Conservation (phyloP, 139 green algal genomes). For the Picochlorum costavermella region DNA sequence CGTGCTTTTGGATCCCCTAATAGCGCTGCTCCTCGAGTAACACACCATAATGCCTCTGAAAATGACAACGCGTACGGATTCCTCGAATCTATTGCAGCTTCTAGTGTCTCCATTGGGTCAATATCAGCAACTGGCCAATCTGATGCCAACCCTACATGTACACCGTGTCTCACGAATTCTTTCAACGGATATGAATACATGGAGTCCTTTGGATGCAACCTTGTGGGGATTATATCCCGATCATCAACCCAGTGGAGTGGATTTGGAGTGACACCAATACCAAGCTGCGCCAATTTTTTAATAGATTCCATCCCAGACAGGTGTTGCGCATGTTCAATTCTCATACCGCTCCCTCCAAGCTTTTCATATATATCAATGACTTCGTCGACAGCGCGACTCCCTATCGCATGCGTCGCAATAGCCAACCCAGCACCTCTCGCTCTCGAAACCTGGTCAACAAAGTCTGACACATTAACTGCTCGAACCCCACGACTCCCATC, state of each 20-base stretch:
- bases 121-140: slow-evolving; percentile 64
- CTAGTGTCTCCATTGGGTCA: slow-evolving; percentile 25
- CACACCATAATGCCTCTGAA: not conserved
- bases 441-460: slow-evolving; percentile 9
- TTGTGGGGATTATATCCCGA: slow-evolving; percentile 26
- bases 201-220: slow-evolving; percentile 32
- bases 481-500: slow-evolving; percentile 6
- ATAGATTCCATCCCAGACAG: slow-evolving; percentile 20
- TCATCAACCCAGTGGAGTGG: slow-evolving; percentile 59
- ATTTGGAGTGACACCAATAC: slow-evolving; percentile 42
- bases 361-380: slow-evolving; percentile 28
- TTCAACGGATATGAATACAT: slow-evolving; percentile 31
- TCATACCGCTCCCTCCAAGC: slow-evolving; percentile 1
- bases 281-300: slow-evolving; percentile 14
- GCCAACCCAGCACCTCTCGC: slow-evolving; percentile 21
- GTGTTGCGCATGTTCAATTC: slow-evolving; percentile 56
- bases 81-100: not conserved
- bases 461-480: slow-evolving; percentile 7
- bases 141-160: slow-evolving; percentile 22
- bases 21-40: slow-evolving; percentile 3
- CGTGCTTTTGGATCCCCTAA: slow-evolving; percentile 6
- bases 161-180: slow-evolving; percentile 4
- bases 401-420: slow-evolving; percentile 66
- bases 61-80: not conserved
- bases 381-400: slow-evolving; percentile 63